Conservation (phyloP, 495 filamentous ascomycete species). For the Neurospora sp. region DNA sequence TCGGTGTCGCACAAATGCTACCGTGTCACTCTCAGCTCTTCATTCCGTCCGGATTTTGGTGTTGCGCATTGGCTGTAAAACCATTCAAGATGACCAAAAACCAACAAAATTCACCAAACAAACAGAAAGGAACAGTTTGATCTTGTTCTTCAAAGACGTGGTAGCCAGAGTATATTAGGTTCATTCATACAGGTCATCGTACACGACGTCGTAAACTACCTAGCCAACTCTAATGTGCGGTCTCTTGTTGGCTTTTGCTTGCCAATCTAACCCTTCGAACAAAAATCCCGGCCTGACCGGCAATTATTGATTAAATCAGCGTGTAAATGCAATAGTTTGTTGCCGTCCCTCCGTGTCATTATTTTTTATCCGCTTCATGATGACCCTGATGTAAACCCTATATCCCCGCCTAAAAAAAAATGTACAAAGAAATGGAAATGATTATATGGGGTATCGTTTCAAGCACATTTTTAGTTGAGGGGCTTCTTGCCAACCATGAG, state of each 20-base stretch:
- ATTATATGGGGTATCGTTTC: not conserved
- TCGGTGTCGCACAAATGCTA: not conserved
- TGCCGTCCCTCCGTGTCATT: not conserved
- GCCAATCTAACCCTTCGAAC: not conserved
- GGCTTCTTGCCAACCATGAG: conserved; percentile 95
- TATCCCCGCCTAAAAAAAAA: conserved; percentile 9
- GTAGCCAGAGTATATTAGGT: not conserved
- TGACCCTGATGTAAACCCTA: conserved; percentile 1
- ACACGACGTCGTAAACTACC: not conserved
- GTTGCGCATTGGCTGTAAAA: not conserved
- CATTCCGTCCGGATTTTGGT: not conserved
- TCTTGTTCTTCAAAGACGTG: not conserved
- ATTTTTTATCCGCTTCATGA: conserved; percentile 15
- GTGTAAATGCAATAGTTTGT: conserved; percentile 5
- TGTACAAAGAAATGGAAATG: conserved; percentile 7
- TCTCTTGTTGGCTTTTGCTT: not conserved
- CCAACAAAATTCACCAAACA: not conserved
- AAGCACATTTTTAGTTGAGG: conserved; percentile 17
- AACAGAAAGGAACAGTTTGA: not conserved
- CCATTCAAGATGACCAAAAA: not conserved
- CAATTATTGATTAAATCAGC: conserved; percentile 10
- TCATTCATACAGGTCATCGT: not conserved
- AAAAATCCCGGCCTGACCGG: not conserved
- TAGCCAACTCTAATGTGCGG: not conserved
- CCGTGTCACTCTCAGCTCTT: not conserved